Conservation (phyloP, 2,329 filamentous ascomycete species). For the Hymenoscyphus repandus region DNA sequence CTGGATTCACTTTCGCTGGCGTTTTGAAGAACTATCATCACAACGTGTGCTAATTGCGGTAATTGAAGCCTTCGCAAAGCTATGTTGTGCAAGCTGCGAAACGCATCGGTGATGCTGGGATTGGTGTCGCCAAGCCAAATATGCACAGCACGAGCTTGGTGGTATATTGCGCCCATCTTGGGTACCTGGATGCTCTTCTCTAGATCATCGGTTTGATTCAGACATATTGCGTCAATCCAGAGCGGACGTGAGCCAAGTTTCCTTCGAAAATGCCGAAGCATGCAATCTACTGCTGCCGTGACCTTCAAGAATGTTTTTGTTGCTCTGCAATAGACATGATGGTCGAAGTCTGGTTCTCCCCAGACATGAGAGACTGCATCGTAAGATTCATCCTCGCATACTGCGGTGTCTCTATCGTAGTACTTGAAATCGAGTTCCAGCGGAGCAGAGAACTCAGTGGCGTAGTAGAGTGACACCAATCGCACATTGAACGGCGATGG, state of each 20-base stretch:
- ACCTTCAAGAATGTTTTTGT: not conserved
- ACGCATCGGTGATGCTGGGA: not conserved
- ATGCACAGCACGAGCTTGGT: constrained; percentile 7
- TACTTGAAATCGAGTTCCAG: no score
- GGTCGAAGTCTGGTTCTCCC: not conserved
- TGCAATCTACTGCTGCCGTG: not conserved
- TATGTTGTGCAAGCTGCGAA: not conserved
- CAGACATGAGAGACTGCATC: not conserved
- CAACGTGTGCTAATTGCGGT: not conserved
- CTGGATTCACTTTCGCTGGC: not conserved
- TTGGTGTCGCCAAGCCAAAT: constrained; percentile 9
- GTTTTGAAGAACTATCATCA: not conserved
- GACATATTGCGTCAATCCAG: constrained; percentile 6
- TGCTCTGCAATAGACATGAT: not conserved
- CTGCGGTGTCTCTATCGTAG: no score
- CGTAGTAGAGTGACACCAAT: no score
- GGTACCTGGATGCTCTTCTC: constrained; percentile 20
- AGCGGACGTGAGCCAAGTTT: not conserved
- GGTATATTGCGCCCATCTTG: constrained; percentile 22
- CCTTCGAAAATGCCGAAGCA: not conserved
- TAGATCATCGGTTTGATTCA: constrained; percentile 14
- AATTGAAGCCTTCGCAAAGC: not conserved
- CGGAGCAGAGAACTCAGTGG: no score
- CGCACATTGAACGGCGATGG: no score
- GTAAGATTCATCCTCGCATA: not conserved